These are phyloP conservation scores for Geosmithia flava DNA, from an alignment of 2,329 filamentous ascomycete species.

Conservation along the genomic window DNA sequence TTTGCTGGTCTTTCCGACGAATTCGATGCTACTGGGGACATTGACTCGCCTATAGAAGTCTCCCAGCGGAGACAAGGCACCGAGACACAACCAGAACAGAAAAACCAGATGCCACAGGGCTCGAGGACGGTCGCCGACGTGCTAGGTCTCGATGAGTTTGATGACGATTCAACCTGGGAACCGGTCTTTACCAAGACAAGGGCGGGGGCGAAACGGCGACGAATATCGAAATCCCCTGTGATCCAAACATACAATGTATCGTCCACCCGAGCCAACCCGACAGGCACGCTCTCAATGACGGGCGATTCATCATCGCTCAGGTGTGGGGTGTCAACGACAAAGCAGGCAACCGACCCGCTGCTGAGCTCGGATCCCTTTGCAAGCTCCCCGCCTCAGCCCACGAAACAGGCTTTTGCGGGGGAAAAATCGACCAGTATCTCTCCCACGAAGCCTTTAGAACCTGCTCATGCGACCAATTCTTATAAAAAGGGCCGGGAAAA, in stretches of 20 bases:
- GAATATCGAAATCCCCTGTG: not conserved
- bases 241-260: not conserved
- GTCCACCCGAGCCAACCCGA: not conserved
- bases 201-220: not conserved
- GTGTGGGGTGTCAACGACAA: not conserved
- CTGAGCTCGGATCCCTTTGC: constrained; percentile 18
- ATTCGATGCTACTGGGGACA: constrained; percentile 25
- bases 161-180: not conserved
- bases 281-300: not conserved
- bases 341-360: not conserved
- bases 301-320: not conserved
- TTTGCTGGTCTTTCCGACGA: constrained; percentile 11
- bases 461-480: not conserved
- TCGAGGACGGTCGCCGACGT: constrained; percentile 8
- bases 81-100: no score
- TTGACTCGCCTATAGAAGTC: constrained; percentile 10
- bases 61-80: no score
- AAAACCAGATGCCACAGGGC: no score
- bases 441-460: not conserved
- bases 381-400: constrained; percentile 13
- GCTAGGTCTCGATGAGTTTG: not conserved
- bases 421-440: not conserved
- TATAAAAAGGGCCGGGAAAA: not conserved
- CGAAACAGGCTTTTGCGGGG: not conserved
- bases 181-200: not conserved